phyloP scores from a whole-genome alignment of 345 rosid genomes.

The Acer saccharum region DNA sequence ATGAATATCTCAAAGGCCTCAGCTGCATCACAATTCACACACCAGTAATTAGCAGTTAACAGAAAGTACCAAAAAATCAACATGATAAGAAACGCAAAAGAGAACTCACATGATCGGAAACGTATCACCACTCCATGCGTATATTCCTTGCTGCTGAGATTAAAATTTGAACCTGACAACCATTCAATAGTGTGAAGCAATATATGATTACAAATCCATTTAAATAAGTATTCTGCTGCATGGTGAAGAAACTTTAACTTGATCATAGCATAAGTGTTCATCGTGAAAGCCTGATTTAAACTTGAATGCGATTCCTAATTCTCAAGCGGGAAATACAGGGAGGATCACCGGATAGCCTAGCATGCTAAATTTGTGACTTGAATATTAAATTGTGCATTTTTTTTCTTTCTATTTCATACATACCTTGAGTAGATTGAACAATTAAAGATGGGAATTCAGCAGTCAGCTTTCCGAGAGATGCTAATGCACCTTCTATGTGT shows the following conservation, averaged over 20 bases:
- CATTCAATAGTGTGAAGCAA: neutral
- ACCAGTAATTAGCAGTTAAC: conserved; percentile 26
- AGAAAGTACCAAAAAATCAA: conserved; percentile 10
- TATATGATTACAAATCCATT: neutral
- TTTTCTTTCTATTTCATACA: conserved; percentile 5
- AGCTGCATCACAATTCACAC: conserved; percentile 43
- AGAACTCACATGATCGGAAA: conserved; percentile 64
- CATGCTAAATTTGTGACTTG: conserved; percentile 2
- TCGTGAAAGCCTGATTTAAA: neutral
- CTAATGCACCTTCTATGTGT: conserved; percentile 64
- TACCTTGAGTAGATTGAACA: conserved; percentile 85
- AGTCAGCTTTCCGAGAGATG: conserved; percentile 49
- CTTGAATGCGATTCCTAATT: conserved; percentile 1
- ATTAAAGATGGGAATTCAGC: conserved; percentile 63
- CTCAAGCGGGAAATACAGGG: neutral
- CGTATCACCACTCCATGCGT: conserved; percentile 73
- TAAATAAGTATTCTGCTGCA: neutral
- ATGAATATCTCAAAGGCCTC: conserved; percentile 76
- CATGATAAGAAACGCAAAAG: conserved; percentile 2
- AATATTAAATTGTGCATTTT: neutral
- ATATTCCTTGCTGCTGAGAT: conserved; percentile 54
- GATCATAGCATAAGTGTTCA: neutral
- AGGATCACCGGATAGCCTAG: conserved; percentile 8
- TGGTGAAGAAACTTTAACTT: neutral
- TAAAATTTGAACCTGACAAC: conserved; percentile 73